These are phyloP conservation scores for Musa schizocarpa DNA, from an alignment of 176 grass and related monocot genomes.

Conservation along the genomic window DNA sequence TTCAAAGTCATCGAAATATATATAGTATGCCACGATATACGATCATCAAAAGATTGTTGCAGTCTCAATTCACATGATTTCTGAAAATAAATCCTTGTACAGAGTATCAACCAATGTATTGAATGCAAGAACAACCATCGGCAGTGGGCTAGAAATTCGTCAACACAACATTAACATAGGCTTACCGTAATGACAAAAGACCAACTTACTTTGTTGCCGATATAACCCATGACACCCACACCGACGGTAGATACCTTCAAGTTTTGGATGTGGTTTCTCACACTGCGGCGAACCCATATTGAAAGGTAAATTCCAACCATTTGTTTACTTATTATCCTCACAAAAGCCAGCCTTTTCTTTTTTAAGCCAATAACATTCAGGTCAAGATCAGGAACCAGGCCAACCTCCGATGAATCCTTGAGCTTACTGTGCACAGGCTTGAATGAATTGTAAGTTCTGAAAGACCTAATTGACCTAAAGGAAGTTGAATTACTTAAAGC, in stretches of 20 bases:
- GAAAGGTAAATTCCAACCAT: constrained; percentile 86
- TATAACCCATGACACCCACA: constrained; percentile 96
- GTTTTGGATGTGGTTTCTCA: constrained; percentile 72
- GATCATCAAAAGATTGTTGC: too few species aligned
- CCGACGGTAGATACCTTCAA: constrained; percentile 85
- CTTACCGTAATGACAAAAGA: neutral
- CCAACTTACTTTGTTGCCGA: constrained; percentile 68
- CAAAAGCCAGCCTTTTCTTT: constrained; percentile 61
- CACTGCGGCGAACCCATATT: constrained; percentile 57
- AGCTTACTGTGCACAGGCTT: constrained; percentile 10
- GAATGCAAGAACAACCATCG: too few species aligned
- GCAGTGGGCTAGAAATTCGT: too few species aligned
- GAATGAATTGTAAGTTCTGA: constrained; percentile 30
- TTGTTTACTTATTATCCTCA: constrained; percentile 84
- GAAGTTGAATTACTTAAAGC: constrained; percentile 4
- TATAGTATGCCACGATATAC: too few species aligned
- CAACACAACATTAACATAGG: neutral
- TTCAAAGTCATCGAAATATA: neutral
- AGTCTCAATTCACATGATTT: too few species aligned
- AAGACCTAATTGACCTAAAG: constrained; percentile 9
- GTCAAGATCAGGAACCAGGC: constrained; percentile 28
- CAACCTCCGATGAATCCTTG: constrained; percentile 7
- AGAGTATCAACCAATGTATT: too few species aligned
- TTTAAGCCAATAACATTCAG: constrained; percentile 19
- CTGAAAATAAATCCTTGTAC: too few species aligned